Evolutionary conservation across 2,329 filamentous ascomycete genomes (phyloP), one percentile per base, ranked within the genome.

Genomic region (Lanzia echinophila): DNA sequence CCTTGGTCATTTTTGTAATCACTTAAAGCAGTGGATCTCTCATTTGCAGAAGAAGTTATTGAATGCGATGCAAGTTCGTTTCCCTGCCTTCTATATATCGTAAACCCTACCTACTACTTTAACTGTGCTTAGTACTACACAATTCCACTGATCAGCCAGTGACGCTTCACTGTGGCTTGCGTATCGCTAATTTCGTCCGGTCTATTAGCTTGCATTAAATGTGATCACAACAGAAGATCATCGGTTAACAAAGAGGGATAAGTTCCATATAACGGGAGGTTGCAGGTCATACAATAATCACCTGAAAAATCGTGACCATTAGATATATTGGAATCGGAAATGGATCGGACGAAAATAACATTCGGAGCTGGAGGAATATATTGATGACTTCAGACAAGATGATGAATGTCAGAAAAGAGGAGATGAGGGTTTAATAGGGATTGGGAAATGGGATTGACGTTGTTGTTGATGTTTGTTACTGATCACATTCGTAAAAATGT

Each of bases 251-350:
- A 48, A 41, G 20, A 34, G 41, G 43, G 43, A 39, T 17, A 52
- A 41, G 33, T 33, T 32, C 28, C 38, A 28, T 28, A 28, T 36
- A 6, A 20, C 50, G 50, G 50, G 24, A 48, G 32, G 34, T 12
- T 53, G 43, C 50, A 53, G 38, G 50, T 33, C 39, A 19, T 33
- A 34, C 50, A 48, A 42, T 28, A 53, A 48, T 53, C 50, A 53
- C 50, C 50, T 53, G 44, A 41, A 53, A n/a, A 48, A 42, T 17
- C 50, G 36, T 53, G 50, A 47, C 34, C 24, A 41, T 13, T 33
- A 17, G 15, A 53, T 36, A 22, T 28, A 48, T 48, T 42, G 34
- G 33, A 19, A 22, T 41, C 28, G 44, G 43, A 24, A 33, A 47
- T 48, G 43, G 28, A 53, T 48, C 36, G 28, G 50, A 48, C 36